Conservation (phyloP, 345 rosid genomes). For the Gossypium thurberi region DNA sequence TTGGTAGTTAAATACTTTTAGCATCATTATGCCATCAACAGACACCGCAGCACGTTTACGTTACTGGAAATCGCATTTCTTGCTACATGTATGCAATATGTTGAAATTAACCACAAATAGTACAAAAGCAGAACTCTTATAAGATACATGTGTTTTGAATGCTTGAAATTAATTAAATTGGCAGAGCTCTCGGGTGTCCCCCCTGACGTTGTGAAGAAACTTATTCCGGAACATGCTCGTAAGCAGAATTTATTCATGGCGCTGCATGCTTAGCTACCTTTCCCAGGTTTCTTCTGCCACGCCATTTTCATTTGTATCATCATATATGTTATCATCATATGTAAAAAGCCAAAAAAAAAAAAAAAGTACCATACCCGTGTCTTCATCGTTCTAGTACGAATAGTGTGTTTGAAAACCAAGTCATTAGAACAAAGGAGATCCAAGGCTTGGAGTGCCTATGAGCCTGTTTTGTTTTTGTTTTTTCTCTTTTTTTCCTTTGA, state of each 20-base stretch:
- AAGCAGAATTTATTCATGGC: slow-evolving; percentile 90
- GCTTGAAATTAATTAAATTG: no score
- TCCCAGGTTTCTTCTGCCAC: background rate
- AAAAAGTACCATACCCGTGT: background rate
- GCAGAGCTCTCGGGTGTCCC: slow-evolving; percentile 68
- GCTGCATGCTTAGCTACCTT: slow-evolving; percentile 36
- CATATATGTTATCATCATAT: background rate
- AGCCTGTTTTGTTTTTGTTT: background rate
- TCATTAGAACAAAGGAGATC: background rate
- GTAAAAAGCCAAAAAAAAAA: background rate
- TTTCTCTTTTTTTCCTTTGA: background rate
- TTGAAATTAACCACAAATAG: background rate
- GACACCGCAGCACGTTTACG: no score
- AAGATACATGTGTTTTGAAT: no score
- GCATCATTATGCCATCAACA: no score
- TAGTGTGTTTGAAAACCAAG: background rate
- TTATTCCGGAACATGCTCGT: slow-evolving; percentile 73
- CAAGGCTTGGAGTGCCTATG: slow-evolving; percentile 1
- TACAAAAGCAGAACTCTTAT: no score
- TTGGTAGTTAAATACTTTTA: background rate
- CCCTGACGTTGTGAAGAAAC: slow-evolving; percentile 46
- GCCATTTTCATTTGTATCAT: background rate
- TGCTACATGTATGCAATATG: background rate
- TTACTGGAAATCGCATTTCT: background rate
- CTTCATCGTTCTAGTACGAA: slow-evolving; percentile 1